Percentiles rank a stretch among this genome's conserved stretches.
Conservation (phyloP, 1,139 yeast genomes). For the Tardiomyces blankii region DNA sequence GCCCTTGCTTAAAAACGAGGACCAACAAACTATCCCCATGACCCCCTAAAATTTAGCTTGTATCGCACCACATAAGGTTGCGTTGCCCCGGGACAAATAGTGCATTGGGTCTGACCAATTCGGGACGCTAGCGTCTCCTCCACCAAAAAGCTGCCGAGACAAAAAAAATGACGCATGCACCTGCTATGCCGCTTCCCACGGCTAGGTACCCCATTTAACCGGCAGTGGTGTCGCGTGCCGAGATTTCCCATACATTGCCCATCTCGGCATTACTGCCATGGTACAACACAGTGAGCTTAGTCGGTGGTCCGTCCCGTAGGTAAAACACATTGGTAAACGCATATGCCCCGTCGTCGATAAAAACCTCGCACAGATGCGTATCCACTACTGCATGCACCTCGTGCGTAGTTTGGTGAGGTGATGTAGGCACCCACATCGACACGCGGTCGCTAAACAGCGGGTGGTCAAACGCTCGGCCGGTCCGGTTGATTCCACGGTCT, state of each 20-base stretch:
- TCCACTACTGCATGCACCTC: conserved; percentile 23
- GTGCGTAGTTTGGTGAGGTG: conserved; percentile 7
- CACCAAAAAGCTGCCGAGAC: no score
- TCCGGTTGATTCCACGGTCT: neutral
- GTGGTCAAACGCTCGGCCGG: conserved; percentile 14
- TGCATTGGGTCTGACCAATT: no score
- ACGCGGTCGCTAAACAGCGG: conserved; percentile 13
- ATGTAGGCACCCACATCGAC: conserved; percentile 10
- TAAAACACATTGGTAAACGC: conserved; percentile 19
- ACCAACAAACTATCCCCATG: no score
- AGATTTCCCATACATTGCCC: neutral
- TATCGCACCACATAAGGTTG: no score
- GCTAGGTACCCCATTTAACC: no score
- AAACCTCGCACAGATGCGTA: conserved; percentile 21
- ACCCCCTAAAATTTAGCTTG: no score
- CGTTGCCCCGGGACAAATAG: no score
- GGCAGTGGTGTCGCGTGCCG: no score
- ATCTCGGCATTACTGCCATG: neutral
- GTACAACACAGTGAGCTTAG: neutral
- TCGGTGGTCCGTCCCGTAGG: conserved; percentile 1
- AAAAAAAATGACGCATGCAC: no score
- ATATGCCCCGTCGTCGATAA: conserved; percentile 18
- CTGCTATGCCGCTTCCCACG: no score
- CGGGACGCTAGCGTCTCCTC: no score
- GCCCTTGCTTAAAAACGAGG: no score